phyloP scores from a whole-genome alignment of 768 basidiomycete species.

The Pholiota conissans region DNA sequence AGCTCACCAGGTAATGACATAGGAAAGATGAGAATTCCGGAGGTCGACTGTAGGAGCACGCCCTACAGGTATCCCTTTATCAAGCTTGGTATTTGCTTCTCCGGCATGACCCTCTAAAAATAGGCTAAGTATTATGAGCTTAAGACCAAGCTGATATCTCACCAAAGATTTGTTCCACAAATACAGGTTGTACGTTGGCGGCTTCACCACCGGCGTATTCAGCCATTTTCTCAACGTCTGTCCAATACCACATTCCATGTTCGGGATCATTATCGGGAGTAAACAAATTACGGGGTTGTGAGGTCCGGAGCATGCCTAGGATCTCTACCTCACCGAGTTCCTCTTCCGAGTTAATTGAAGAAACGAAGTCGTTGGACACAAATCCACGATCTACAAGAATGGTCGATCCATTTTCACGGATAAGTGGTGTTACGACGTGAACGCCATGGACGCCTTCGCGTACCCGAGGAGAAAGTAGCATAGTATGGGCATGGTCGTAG shows the following conservation, averaged over 20 bases:
- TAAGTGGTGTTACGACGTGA: slow-evolving; percentile 84
- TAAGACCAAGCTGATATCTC: slow-evolving; percentile 21
- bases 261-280: slow-evolving; percentile 87
- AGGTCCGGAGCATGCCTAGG: slow-evolving; percentile 84
- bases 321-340: slow-evolving; percentile 67
- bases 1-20: slow-evolving; percentile 89
- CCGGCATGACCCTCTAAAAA: slow-evolving; percentile 80
- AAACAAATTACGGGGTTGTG: slow-evolving; percentile 72
- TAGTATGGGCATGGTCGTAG: slow-evolving; percentile 77
- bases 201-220: slow-evolving; percentile 71
- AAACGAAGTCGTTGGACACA: slow-evolving; percentile 55
- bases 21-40: slow-evolving; percentile 91
- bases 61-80: slow-evolving; percentile 83
- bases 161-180: slow-evolving; percentile 93
- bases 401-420: slow-evolving; percentile 78
- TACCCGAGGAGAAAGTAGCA: slow-evolving; percentile 86
- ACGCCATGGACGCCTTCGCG: slow-evolving; percentile 87
- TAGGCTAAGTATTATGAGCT: background rate
- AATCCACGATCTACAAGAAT: slow-evolving; percentile 94
- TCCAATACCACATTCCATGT: slow-evolving; percentile 90
- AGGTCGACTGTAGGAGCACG: slow-evolving; percentile 81
- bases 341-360: slow-evolving; percentile 27
- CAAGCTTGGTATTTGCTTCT: slow-evolving; percentile 57
- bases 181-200: slow-evolving; percentile 80
- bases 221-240: slow-evolving; percentile 80